These are phyloP conservation scores for Suillus hirtellus DNA, from an alignment of 768 basidiomycete genomes.

Conservation along the genomic window DNA sequence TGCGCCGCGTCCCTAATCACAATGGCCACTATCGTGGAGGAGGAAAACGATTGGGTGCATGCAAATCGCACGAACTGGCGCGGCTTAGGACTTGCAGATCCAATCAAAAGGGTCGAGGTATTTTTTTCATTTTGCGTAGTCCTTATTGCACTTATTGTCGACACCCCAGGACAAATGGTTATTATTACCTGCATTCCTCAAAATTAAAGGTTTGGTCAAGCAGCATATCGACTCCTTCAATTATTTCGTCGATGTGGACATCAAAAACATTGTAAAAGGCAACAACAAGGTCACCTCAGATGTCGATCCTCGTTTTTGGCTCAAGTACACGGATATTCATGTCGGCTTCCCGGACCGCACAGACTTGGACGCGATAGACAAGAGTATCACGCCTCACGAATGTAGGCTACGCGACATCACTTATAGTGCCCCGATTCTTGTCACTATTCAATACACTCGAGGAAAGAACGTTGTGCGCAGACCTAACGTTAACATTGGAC, in stretches of 20 bases:
- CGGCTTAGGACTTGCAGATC: slow-evolving; percentile 81
- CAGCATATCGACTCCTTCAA: slow-evolving; percentile 99
- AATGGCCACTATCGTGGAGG: slow-evolving; percentile 17
- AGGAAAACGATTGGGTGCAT: slow-evolving; percentile 59
- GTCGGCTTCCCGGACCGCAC: slow-evolving; percentile 91
- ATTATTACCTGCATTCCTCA: slow-evolving; percentile 91
- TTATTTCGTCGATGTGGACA: slow-evolving; percentile 96
- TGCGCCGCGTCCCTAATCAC: not conserved
- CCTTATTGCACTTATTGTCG: slow-evolving; percentile 10
- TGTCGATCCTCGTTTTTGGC: slow-evolving; percentile 94
- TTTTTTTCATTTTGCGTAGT: slow-evolving; percentile 26
- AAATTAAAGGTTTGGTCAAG: slow-evolving; percentile 98
- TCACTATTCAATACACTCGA: slow-evolving; percentile 93
- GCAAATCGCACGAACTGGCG: slow-evolving; percentile 61
- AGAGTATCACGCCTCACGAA: slow-evolving; percentile 91
- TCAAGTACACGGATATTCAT: slow-evolving; percentile 94
- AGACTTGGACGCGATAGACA: slow-evolving; percentile 76
- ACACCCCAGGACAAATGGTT: slow-evolving; percentile 93
- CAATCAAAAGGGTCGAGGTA: slow-evolving; percentile 89
- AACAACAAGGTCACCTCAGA: slow-evolving; percentile 95
- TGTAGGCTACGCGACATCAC: slow-evolving; percentile 95
- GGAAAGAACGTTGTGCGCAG: slow-evolving; percentile 87
- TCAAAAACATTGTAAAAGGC: slow-evolving; percentile 94
- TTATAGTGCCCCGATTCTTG: slow-evolving; percentile 90
- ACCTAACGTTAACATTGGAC: slow-evolving; percentile 82